Evolutionary conservation across 2,329 filamentous ascomycete genomes (phyloP).

Genomic region (Penicillium sp.): DNA sequence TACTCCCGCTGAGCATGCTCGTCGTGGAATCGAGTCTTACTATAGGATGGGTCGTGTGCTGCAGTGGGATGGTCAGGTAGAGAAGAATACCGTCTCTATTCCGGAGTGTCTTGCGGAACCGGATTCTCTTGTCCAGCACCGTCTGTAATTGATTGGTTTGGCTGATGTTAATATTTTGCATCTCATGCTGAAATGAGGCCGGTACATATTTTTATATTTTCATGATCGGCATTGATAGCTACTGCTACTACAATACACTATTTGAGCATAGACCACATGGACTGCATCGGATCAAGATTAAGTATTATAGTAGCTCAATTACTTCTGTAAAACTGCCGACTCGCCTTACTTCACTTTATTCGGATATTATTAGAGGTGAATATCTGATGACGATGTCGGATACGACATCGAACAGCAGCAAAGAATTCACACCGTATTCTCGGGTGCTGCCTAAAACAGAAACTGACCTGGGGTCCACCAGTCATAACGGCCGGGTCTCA

Average conservation of each 20-base stretch:
- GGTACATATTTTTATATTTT: slow-evolving; percentile 10
- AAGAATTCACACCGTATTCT: no score
- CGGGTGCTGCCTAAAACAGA: not conserved
- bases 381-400: no score
- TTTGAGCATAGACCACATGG: not conserved
- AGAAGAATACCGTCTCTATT: slow-evolving; percentile 7
- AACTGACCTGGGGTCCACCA: not conserved
- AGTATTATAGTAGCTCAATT: not conserved
- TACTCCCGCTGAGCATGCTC: slow-evolving; percentile 33
- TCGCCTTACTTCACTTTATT: not conserved
- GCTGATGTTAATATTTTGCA: not conserved
- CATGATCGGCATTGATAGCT: not conserved
- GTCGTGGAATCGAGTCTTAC: slow-evolving; percentile 35
- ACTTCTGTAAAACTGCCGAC: not conserved
- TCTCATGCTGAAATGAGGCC: not conserved
- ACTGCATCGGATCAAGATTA: not conserved
- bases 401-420: no score
- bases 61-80: slow-evolving; percentile 25
- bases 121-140: slow-evolving; percentile 29
- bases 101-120: slow-evolving; percentile 9
- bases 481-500: not conserved
- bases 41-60: slow-evolving; percentile 29
- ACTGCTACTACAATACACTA: not conserved
- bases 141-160: slow-evolving; percentile 18
- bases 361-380: no score